These are phyloP conservation scores for Pleurotus salmoneostramineus DNA, from an alignment of 768 basidiomycete species.

Conservation along the genomic window DNA sequence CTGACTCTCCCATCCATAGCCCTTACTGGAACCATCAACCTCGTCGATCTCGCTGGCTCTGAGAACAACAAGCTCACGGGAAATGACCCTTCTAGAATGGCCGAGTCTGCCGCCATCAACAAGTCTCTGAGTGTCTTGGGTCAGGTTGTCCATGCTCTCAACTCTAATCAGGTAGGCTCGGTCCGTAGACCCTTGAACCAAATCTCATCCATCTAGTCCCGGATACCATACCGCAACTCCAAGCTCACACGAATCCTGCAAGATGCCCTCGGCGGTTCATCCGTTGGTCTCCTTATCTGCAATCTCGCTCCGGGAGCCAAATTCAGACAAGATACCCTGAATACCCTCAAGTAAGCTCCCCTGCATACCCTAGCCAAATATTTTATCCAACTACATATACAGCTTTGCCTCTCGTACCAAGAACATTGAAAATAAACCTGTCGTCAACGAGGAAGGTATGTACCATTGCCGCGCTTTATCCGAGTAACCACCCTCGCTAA, in stretches of 20 bases:
- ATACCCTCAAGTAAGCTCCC: slow-evolving; percentile 76
- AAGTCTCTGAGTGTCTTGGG: slow-evolving; percentile 84
- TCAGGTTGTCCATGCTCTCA: slow-evolving; percentile 84
- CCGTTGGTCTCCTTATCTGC: slow-evolving; percentile 79
- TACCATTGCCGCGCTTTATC: slow-evolving; percentile 11
- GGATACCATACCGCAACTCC: slow-evolving; percentile 87
- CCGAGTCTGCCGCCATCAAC: slow-evolving; percentile 87
- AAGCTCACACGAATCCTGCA: slow-evolving; percentile 87
- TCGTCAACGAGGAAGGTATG: slow-evolving; percentile 72
- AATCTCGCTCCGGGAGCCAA: slow-evolving; percentile 81
- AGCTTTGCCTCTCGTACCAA: slow-evolving; percentile 82
- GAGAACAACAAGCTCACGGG: slow-evolving; percentile 92
- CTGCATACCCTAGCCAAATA: not conserved
- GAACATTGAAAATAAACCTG: slow-evolving; percentile 80
- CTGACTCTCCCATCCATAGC: slow-evolving; percentile 30
- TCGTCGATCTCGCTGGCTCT: slow-evolving; percentile 87
- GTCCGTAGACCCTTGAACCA: not conserved
- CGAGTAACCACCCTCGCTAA: not conserved
- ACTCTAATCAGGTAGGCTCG: slow-evolving; percentile 19
- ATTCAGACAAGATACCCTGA: slow-evolving; percentile 83
- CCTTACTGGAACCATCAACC: slow-evolving; percentile 72
- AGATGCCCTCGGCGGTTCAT: slow-evolving; percentile 83
- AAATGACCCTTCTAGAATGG: slow-evolving; percentile 83
- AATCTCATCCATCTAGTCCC: slow-evolving; percentile 38
- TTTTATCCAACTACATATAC: slow-evolving; percentile 5